Base-by-base conservation (phyloP, 371 early-diverging fungal genomes). In the Choanephora cucurbitarum region DNA sequence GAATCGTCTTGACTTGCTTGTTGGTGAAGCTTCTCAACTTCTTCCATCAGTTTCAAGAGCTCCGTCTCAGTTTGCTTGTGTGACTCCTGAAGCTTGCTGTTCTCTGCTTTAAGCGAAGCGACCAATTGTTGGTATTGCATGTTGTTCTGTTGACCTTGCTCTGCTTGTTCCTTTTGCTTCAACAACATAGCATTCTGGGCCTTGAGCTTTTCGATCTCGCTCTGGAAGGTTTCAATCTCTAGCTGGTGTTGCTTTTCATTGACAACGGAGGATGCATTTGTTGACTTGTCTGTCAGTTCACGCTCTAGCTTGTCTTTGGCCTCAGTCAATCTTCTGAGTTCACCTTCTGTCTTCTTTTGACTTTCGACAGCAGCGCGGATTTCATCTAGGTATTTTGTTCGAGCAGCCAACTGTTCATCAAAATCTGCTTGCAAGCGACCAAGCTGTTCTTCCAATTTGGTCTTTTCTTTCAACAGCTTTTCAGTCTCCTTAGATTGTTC, bases 41-140 rank as follows among this genome's bases (percentile, higher is more conserved):
- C 92, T 34, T 89, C 89, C 75, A 88, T 84, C 46, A 90, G 66
- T 48, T 88, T 85, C 46, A 88, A 66, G 57, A 88, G 85, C 62
- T 90, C 89, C 5, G 68, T 80, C 55, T 91, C 88, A 31, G 83
- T 76, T 61, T 84, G 85, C 49, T 82, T 77, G 48, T 89, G 85
- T 9, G 85, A 76, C 37, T 85, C 84, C 50, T 75, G 58, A n/a
- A 89, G 63, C 22, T 74, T 69, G 21, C 72, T 75, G 33, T 82
- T 68, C 39, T 83, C 80, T 13, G 71, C 67, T 49, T 78, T 78
- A 15, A 84, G 72, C 34, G 62, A 23, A 24, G 58, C 19, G 10
- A 55, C 41, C 46, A 62, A 61, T 6, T 49, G 56, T 33, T 68
- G 68, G 18, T 52, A 51, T 19, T 77, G 76, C 0, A 53, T 59